Evolutionary conservation across 108 stramenopile species (phyloP), one percentile per base, ranked within the genome.

Genomic region (Epithemia pelagica): DNA sequence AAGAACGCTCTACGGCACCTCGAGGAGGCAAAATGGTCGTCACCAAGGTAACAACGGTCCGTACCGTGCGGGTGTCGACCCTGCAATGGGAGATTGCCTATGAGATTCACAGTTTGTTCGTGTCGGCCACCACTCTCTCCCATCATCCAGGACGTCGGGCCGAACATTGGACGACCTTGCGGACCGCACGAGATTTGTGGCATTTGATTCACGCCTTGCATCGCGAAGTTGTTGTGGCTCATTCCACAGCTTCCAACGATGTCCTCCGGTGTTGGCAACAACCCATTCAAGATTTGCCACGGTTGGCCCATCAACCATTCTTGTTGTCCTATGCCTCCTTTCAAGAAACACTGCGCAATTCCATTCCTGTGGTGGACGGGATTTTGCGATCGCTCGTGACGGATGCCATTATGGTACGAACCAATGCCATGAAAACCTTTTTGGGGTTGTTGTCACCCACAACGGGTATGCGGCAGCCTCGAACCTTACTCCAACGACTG

Each of bases 31-130:
- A 75, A 54, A 77, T 79, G 26, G 65, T 79, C 18, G 78, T 85
- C 37, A 73, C 78, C 63, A 81, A 79, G 61, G 75, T 77, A 15
- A 28, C 54, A 23, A 58, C 52, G 22, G 66, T 67, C 52, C 68
- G 66, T n/a, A 55, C 74, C 7, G 67, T 78, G 30, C 66, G 59
- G 58, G 31, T 62, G n/a, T 28, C 29, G 20, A 21, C 30, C 21
- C 64, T 66, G 54, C 69, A 72, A 59, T 84, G 67, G 62, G 78
- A 83, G 59, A 46, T 92, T 52, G 74, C 77, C 22, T 92, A 88
- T 66, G 77, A 86, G 66, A 79, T 92, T 54, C 63, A 74, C 22
- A 52, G 85, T 26, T 61, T 89, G 20, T 61, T 87, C 52, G 22
- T 77, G 26, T 23, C n/a, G 55, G 37, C 37, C 10, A 15, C 37